A percentile compares a stretch with the other conserved stretches of the same genome.
Conservation (phyloP, 495 filamentous ascomycete species). For the Aspergillus baeticus region DNA sequence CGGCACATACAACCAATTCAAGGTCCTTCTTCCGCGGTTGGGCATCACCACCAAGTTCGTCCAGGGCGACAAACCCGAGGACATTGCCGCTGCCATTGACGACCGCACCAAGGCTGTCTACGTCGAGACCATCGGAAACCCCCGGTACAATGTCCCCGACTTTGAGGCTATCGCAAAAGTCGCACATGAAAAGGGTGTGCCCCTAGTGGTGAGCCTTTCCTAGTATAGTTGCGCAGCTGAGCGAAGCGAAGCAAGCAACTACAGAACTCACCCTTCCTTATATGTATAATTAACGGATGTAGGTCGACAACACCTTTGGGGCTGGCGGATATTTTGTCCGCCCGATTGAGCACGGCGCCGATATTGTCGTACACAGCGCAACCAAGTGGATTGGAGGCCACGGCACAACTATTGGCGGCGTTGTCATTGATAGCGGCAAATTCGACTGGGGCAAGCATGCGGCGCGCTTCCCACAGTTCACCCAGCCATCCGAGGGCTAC, state of each 20-base stretch:
- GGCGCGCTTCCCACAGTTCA: slow-evolving; percentile 89
- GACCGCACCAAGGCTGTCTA: slow-evolving; percentile 97
- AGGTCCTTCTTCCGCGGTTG: slow-evolving; percentile 82
- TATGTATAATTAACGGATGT: neutral
- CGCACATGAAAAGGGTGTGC: slow-evolving; percentile 77
- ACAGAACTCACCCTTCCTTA: too few relatives aligned
- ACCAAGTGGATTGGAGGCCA: slow-evolving; percentile 99
- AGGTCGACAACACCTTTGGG: slow-evolving; percentile 97
- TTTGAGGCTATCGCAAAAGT: slow-evolving; percentile 81
- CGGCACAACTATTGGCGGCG: slow-evolving; percentile 90
- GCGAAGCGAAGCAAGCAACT: too few relatives aligned
- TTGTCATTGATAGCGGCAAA: slow-evolving; percentile 88
- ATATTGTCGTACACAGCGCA: slow-evolving; percentile 93
- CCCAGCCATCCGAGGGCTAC: slow-evolving; percentile 89
- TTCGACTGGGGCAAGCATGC: slow-evolving; percentile 95
- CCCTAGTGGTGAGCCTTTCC: slow-evolving; percentile 80
- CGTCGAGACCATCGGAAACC: slow-evolving; percentile 94
- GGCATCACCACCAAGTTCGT: slow-evolving; percentile 93
- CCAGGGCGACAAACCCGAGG: slow-evolving; percentile 75
- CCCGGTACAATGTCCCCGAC: slow-evolving; percentile 90
- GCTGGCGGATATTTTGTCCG: slow-evolving; percentile 89
- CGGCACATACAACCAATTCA: slow-evolving; percentile 98
- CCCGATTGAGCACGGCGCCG: slow-evolving; percentile 89
- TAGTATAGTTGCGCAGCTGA: too few relatives aligned
- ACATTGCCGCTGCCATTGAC: slow-evolving; percentile 84